Evolutionary conservation across 148 eudicot genomes (phyloP).

Genomic region (Mesembryanthemum crystallinum): DNA sequence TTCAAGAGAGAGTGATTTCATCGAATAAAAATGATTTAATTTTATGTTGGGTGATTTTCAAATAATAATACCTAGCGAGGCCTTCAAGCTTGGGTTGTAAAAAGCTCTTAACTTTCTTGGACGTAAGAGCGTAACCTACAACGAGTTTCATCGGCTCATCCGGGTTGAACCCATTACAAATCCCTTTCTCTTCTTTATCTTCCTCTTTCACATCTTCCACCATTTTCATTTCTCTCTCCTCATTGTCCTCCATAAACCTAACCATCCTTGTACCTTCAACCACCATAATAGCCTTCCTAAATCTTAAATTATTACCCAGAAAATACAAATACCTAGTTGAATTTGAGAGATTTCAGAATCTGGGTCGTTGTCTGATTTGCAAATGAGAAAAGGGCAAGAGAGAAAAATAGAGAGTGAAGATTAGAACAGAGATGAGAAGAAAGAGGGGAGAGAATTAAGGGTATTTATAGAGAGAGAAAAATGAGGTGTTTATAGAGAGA

Average conservation of each 20-base stretch:
- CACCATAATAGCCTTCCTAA: slow-evolving; percentile 26
- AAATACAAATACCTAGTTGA: neutral
- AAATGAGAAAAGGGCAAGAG: neutral
- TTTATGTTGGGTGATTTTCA: neutral
- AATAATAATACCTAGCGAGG: slow-evolving; percentile 61
- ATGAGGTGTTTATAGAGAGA: slow-evolving; percentile 5
- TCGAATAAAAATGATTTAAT: neutral
- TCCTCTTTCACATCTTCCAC: slow-evolving; percentile 20
- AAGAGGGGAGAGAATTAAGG: neutral
- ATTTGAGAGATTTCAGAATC: neutral
- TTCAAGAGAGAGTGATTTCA: slow-evolving; percentile 1
- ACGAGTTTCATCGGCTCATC: slow-evolving; percentile 44
- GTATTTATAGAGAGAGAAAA: slow-evolving; percentile 1
- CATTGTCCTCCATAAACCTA: slow-evolving; percentile 11
- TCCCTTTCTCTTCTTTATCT: neutral
- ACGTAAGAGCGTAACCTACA: slow-evolving; percentile 90
- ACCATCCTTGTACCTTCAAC: slow-evolving; percentile 38
- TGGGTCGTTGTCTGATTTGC: too few species aligned
- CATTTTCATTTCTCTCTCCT: slow-evolving; percentile 13
- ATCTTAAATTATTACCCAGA: neutral
- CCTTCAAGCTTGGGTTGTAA: slow-evolving; percentile 77
- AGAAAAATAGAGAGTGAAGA: neutral
- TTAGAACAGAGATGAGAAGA: neutral
- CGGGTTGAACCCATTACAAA: slow-evolving; percentile 34
- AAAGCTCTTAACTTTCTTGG: slow-evolving; percentile 84